phyloP scores from a whole-genome alignment of 2,329 filamentous ascomycete species.

The Periconia sp. region DNA sequence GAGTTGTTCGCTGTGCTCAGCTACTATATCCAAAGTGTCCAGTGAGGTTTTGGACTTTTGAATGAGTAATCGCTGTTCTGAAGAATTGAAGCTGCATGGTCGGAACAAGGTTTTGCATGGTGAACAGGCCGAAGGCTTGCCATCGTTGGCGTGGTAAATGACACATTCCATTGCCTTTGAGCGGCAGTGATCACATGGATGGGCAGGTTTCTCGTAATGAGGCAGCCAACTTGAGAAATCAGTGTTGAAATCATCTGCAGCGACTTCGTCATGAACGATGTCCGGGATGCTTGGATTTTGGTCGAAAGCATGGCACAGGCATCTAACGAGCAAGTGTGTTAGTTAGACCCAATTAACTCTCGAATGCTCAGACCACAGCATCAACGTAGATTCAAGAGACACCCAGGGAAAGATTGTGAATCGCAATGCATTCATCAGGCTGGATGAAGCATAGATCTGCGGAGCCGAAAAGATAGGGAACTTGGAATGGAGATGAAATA shows the following conservation, averaged over 20 bases:
- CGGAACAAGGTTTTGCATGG: conserved; percentile 52
- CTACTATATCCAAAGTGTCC: conserved; percentile 51
- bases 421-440: too few relatives aligned
- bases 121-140: conserved; percentile 46
- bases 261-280: conserved; percentile 4
- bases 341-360: neutral
- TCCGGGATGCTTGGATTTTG: conserved; percentile 13
- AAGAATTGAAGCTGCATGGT: conserved; percentile 50
- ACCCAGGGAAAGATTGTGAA: too few relatives aligned
- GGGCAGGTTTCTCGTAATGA: conserved; percentile 48
- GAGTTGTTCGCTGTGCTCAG: conserved; percentile 41
- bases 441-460: too few relatives aligned
- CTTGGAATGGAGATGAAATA: neutral
- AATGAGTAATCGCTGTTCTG: conserved; percentile 27
- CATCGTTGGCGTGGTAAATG: conserved; percentile 41
- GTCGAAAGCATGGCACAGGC: conserved; percentile 21
- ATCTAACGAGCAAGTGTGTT: conserved; percentile 16
- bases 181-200: conserved; percentile 52
- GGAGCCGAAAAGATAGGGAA: too few relatives aligned
- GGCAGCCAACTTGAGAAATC: conserved; percentile 52
- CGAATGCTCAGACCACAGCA: neutral
- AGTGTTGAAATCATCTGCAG: conserved; percentile 36
- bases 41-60: conserved; percentile 41
- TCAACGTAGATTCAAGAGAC: neutral
- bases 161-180: conserved; percentile 52